Percentiles rank a stretch among this genome's conserved stretches.
Conservation (phyloP, 2,329 filamentous ascomycete species). For the Calonectria pteridis region DNA sequence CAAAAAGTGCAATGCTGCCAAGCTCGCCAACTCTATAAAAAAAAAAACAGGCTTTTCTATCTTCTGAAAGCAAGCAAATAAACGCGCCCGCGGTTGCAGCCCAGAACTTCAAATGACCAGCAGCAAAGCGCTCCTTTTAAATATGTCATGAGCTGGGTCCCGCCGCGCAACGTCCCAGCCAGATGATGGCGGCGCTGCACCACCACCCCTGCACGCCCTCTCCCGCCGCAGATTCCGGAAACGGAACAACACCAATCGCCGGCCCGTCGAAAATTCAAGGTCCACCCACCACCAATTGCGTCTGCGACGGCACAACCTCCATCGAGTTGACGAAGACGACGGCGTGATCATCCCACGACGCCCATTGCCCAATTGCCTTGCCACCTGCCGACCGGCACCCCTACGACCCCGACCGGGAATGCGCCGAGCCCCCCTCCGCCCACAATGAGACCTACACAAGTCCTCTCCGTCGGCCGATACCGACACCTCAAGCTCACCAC, state of each 20-base stretch:
- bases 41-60: not conserved
- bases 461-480: slow-evolving; percentile 75
- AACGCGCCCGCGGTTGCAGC: not conserved
- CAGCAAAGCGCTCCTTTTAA: not conserved
- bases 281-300: slow-evolving; percentile 23
- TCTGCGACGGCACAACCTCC: not conserved
- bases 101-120: not conserved
- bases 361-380: slow-evolving; percentile 9
- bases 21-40: not conserved
- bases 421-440: slow-evolving; percentile 17
- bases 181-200: slow-evolving; percentile 15
- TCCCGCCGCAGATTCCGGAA: slow-evolving; percentile 38
- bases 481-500: slow-evolving; percentile 87
- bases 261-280: slow-evolving; percentile 39
- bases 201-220: slow-evolving; percentile 36
- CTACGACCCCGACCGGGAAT: slow-evolving; percentile 1
- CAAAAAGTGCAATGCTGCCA: not conserved
- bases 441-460: slow-evolving; percentile 76
- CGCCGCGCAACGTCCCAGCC: slow-evolving; percentile 17
- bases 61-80: not conserved
- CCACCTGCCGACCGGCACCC: slow-evolving; percentile 13
- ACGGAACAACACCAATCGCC: slow-evolving; percentile 48
- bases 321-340: not conserved
- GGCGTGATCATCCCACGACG: slow-evolving; percentile 27
- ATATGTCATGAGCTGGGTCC: slow-evolving; percentile 16